These are phyloP conservation scores for Heimioporus sp. DNA, from an alignment of 768 basidiomycete species.

Conservation along the genomic window DNA sequence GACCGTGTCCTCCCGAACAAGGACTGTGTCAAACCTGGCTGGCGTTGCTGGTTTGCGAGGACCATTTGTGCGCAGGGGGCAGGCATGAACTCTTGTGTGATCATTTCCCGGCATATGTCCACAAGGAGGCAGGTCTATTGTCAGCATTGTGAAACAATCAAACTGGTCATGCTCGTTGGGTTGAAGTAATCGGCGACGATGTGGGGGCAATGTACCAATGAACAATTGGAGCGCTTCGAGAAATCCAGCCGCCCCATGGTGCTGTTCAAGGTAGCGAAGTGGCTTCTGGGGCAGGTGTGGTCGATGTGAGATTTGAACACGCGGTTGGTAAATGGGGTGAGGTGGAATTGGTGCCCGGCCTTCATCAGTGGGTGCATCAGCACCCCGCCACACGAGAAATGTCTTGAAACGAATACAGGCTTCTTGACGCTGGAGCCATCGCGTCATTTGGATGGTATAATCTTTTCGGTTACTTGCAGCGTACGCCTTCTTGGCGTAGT, in stretches of 20 bases:
- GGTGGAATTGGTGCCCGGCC: neutral
- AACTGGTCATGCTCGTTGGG: neutral
- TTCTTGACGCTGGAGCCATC: constrained; percentile 5
- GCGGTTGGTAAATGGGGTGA: neutral
- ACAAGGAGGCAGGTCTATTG: neutral
- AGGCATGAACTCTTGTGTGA: neutral
- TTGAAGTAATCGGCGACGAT: neutral
- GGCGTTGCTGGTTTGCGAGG: too few species aligned
- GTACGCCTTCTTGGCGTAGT: constrained; percentile 25
- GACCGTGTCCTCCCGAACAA: too few species aligned
- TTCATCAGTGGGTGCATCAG: neutral
- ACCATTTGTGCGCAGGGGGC: neutral
- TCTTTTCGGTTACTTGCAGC: constrained; percentile 23
- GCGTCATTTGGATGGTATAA: constrained; percentile 5
- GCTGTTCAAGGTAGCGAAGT: too few species aligned
- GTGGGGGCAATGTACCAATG: neutral
- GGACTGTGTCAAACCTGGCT: too few species aligned
- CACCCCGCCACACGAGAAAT: constrained; percentile 28
- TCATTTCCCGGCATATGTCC: too few species aligned
- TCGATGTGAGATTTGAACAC: too few species aligned
- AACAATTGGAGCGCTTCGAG: neutral
- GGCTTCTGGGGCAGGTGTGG: too few species aligned
- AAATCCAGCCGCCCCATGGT: neutral
- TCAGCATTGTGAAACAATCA: neutral
- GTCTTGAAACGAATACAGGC: constrained; percentile 22